Conservation (phyloP, 768 basidiomycete genomes). For the Rickenella mellea region DNA sequence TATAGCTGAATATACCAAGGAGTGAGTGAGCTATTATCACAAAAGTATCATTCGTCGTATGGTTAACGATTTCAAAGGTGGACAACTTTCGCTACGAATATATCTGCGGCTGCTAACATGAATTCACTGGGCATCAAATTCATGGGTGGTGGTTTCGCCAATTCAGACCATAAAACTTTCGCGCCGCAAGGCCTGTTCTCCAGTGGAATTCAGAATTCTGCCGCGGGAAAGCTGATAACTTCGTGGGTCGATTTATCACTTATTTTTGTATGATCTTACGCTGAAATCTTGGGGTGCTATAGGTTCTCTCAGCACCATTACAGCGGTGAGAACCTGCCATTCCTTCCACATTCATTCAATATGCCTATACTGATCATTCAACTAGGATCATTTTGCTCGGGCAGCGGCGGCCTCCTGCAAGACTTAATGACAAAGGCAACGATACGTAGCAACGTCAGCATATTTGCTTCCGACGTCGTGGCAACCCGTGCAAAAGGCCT, state of each 20-base stretch:
- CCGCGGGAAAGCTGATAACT: slow-evolving; percentile 39
- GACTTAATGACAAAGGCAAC: slow-evolving; percentile 58
- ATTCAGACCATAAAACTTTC: slow-evolving; percentile 40
- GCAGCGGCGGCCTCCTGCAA: slow-evolving; percentile 41
- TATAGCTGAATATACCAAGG: slow-evolving; percentile 33
- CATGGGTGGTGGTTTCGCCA: slow-evolving; percentile 40
- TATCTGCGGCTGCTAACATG: slow-evolving; percentile 31
- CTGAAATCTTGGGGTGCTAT: background rate
- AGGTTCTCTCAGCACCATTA: slow-evolving; percentile 45
- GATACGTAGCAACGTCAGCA: slow-evolving; percentile 45
- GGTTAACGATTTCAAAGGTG: slow-evolving; percentile 28
- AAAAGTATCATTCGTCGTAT: background rate
- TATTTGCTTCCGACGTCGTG: slow-evolving; percentile 42
- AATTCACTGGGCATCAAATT: slow-evolving; percentile 28
- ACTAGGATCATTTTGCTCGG: slow-evolving; percentile 49
- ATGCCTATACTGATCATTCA: background rate
- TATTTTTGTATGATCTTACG: background rate
- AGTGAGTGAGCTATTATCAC: slow-evolving; percentile 26
- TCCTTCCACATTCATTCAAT: background rate
- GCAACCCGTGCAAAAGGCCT: slow-evolving; percentile 37
- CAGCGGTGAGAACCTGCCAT: slow-evolving; percentile 22
- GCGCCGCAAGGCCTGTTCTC: slow-evolving; percentile 53
- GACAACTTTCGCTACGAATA: slow-evolving; percentile 40
- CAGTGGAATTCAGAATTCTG: slow-evolving; percentile 37
- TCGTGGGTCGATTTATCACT: slow-evolving; percentile 31